Base-by-base conservation (phyloP, 306 rosid genomes). In the Begonia masoniana region DNA sequence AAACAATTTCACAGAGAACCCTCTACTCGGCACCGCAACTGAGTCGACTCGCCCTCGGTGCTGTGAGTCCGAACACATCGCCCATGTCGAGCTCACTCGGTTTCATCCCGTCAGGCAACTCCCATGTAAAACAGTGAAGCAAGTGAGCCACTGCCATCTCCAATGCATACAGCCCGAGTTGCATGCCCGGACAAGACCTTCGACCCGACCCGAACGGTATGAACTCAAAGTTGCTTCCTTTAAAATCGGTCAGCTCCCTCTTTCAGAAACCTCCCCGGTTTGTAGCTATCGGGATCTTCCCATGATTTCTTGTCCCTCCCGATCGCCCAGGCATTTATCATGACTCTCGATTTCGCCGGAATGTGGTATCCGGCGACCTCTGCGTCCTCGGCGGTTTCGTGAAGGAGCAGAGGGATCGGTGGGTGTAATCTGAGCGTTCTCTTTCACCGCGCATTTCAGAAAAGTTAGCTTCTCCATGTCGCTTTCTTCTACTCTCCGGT, bases 161-260 rank as follows among this genome's bases (percentile, higher is more conserved):
- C 19, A 88, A 75, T 31, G 93, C 75, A 51, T 79, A 84, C 0
- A 88, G 75, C 15, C 93, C 97, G 12, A 88, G 70, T 41, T 77
- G 86, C 97, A 88, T 88, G 0, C 97, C 97, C 0, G 97, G 97
- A 68, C 97, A 88, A 0, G 97, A 88, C 68, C 97, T 68, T 1
- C 97, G 82, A 57, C 97, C 97, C 50, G 95, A 88, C 46, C 97
- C 97, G 55, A 88, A 88, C 0, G 97, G 97, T 4, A 88, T 70
- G 58, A 84, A 88, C 82, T 88, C 95, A 36, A 88, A 88, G 69
- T 84, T 74, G 23, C 71, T 78, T 0, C 97, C 97, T 35, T 88
- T 88, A 35, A 82, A 84, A 11, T 88, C 95, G 0, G 95, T 73
- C 47, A n/a, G 73, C 73, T 0, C 84, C 88, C 0, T 62, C 66